These are phyloP conservation scores for Mortierella sp. DNA, from an alignment of 371 early-diverging fungal genomes.

Conservation along the genomic window DNA sequence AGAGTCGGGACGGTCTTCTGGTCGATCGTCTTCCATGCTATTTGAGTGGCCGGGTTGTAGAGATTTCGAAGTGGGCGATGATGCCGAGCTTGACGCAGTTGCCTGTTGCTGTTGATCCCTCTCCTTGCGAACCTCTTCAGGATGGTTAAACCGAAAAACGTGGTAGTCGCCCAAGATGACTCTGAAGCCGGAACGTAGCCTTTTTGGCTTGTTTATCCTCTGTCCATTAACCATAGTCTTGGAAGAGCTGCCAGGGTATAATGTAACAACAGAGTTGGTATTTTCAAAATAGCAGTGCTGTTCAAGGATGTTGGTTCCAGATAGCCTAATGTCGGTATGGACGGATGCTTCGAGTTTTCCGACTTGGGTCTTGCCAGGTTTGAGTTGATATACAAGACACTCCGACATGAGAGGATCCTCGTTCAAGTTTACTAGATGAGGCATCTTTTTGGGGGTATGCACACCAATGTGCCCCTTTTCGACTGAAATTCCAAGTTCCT, in stretches of 20 bases:
- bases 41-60: constrained; percentile 30
- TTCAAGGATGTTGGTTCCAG: constrained; percentile 76
- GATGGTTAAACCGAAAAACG: constrained; percentile 89
- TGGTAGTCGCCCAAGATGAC: constrained; percentile 88
- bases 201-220: constrained; percentile 68
- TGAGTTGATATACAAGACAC: constrained; percentile 89
- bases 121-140: constrained; percentile 85
- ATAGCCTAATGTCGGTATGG: constrained; percentile 78
- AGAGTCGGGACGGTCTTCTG: constrained; percentile 66
- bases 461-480: constrained; percentile 85
- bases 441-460: constrained; percentile 84
- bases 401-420: constrained; percentile 94
- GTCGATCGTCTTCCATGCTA: constrained; percentile 49
- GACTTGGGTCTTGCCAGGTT: constrained; percentile 80
- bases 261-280: constrained; percentile 68
- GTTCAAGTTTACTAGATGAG: constrained; percentile 91
- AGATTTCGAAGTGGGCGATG: constrained; percentile 23
- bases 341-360: constrained; percentile 69
- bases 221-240: constrained; percentile 85
- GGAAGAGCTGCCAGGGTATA: constrained; percentile 72
- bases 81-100: constrained; percentile 10
- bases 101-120: constrained; percentile 60
- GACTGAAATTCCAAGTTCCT: constrained; percentile 85
- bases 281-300: constrained; percentile 87
- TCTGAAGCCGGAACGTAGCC: constrained; percentile 81